Evolutionary conservation across 176 grass and related monocot species (phyloP).

Genomic region (Juncus effusus): DNA sequence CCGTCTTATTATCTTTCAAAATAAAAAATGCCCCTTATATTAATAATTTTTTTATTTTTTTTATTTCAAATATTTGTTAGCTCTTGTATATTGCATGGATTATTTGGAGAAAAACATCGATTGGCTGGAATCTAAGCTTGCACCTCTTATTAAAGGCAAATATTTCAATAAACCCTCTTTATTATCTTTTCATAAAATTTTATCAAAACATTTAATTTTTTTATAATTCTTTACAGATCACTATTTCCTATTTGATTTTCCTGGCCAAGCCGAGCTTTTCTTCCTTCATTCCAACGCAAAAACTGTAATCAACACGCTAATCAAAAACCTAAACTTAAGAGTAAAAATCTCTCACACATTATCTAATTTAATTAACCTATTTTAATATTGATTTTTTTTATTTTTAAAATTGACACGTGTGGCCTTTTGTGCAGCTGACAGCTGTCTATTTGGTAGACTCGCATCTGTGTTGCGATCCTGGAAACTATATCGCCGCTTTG

Average conservation of each 20-base stretch:
- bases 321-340: constrained; percentile 76
- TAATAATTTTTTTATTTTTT: constrained; percentile 3
- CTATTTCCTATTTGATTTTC: constrained; percentile 97
- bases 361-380: no score
- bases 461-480: constrained; percentile 95
- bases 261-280: constrained; percentile 97
- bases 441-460: constrained; percentile 80
- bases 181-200: no score
- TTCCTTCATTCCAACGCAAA: constrained; percentile 89
- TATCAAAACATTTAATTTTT: no score
- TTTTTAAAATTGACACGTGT: constrained; percentile 11
- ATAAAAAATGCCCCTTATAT: constrained; percentile 8
- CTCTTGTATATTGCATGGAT: constrained; percentile 97
- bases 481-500: constrained; percentile 95
- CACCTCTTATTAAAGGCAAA: constrained; percentile 83
- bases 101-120: constrained; percentile 97
- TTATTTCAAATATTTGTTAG: constrained; percentile 34
- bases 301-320: constrained; percentile 59
- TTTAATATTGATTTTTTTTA: no score
- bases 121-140: constrained; percentile 78
- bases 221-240: constrained; percentile 56
- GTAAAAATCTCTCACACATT: constrained; percentile 29
- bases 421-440: constrained; percentile 52
- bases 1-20: background rate
- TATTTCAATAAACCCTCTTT: background rate